Conservation (phyloP, 192 early-diverging fungal species). For the Rhizophagus prolifer region DNA sequence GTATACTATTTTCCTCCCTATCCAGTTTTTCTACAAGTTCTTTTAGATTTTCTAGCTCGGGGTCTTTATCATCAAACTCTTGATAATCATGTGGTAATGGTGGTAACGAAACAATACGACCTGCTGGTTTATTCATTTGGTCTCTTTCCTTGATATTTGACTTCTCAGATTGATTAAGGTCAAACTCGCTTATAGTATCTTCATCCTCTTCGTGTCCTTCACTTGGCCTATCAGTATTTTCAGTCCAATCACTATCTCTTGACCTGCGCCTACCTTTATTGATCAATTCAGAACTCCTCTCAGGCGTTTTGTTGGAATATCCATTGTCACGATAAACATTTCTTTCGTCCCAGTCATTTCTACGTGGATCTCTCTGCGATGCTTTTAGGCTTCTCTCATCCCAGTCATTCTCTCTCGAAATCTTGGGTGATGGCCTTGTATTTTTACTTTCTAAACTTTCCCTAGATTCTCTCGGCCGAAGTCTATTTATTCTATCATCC, state of each 20-base stretch:
- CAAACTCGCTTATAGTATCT: conserved; percentile 7
- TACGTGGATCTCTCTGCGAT: not conserved
- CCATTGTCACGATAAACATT: not conserved
- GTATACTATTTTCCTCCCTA: not conserved
- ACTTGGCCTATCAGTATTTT: not conserved
- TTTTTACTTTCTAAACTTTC: not conserved
- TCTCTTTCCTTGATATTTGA: not conserved
- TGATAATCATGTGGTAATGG: conserved; percentile 1
- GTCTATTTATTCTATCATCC: not conserved
- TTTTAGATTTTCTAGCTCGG: not conserved
- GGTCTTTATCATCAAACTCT: not conserved
- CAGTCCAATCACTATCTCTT: conserved; percentile 4
- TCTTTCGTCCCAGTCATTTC: conserved; percentile 18
- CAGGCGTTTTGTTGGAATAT: not conserved
- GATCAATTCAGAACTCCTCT: not conserved
- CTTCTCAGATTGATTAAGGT: not conserved
- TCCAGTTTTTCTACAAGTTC: conserved; percentile 24
- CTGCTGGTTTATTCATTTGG: not conserved
- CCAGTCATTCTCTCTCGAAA: not conserved
- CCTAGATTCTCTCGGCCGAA: not conserved
- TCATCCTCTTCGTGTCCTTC: not conserved
- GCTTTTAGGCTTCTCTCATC: not conserved
- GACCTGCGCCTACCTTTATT: not conserved
- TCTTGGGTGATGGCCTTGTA: not conserved
- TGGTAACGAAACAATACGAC: conserved; percentile 16